These are phyloP conservation scores for Peniophora sp. DNA, from an alignment of 1,284 basidiomycete genomes.

Conservation along the genomic window DNA sequence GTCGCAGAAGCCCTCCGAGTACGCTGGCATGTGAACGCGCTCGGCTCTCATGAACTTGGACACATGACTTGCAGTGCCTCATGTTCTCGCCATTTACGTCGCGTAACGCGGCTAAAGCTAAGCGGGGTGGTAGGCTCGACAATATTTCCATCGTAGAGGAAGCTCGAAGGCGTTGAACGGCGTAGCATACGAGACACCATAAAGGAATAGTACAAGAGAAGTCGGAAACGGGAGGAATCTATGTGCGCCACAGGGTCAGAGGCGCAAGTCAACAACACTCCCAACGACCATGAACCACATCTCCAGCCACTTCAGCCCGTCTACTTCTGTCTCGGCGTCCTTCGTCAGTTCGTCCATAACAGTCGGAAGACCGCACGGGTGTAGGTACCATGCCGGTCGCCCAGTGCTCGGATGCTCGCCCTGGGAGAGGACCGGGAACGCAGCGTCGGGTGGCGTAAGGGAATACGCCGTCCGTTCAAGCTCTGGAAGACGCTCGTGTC, in stretches of 20 bases:
- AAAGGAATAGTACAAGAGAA: not conserved
- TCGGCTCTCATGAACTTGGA: too few species aligned
- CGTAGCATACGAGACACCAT: not conserved
- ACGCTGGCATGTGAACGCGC: too few species aligned
- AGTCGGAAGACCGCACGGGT: conserved; percentile 68
- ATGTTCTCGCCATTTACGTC: too few species aligned
- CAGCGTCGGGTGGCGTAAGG: conserved; percentile 36
- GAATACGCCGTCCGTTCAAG: conserved; percentile 43
- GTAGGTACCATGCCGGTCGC: conserved; percentile 72
- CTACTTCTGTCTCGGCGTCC: conserved; percentile 29
- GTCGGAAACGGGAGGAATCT: not conserved
- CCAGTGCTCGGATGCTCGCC: conserved; percentile 75
- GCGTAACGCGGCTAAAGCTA: too few species aligned
- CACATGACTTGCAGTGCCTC: too few species aligned
- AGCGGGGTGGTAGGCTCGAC: too few species aligned
- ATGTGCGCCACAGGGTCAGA: not conserved
- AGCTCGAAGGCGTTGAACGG: too few species aligned
- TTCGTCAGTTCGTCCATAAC: conserved; percentile 59
- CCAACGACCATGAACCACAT: conserved; percentile 70
- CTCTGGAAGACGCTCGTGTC: conserved; percentile 32
- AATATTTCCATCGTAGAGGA: too few species aligned
- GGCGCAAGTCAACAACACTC: conserved; percentile 44
- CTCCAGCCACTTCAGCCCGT: conserved; percentile 47
- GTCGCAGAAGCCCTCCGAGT: too few species aligned
- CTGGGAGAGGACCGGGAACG: conserved; percentile 72